Percentiles rank a stretch among this genome's conserved stretches.
Conservation (phyloP, 768 basidiomycete species). For the Trametes gibbosa region DNA sequence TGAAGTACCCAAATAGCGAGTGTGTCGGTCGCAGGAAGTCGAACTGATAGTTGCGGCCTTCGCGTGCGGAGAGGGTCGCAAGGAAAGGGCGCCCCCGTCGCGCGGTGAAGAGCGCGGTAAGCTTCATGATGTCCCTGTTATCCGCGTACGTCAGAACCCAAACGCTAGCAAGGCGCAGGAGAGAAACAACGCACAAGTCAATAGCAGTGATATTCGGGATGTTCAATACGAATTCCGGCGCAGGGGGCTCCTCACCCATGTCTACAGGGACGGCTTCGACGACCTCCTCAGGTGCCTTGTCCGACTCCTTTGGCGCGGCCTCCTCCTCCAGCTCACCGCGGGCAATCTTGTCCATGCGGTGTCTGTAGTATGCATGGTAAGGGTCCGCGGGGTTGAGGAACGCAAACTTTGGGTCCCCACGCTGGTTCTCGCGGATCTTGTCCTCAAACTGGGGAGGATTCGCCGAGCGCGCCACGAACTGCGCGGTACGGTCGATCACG, state of each 20-base stretch:
- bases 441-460: conserved; percentile 93
- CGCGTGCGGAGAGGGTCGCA: conserved; percentile 76
- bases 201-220: conserved; percentile 84
- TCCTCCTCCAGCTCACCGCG: conserved; percentile 76
- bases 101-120: conserved; percentile 95
- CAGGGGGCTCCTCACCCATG: conserved; percentile 72
- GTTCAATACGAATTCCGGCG: conserved; percentile 79
- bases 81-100: conserved; percentile 87
- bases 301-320: conserved; percentile 43
- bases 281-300: conserved; percentile 21
- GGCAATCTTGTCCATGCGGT: conserved; percentile 81
- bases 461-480: conserved; percentile 88
- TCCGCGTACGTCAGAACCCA: neutral
- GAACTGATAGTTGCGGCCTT: conserved; percentile 96
- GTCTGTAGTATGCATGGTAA: conserved; percentile 97
- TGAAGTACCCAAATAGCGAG: conserved; percentile 95
- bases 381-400: conserved; percentile 97
- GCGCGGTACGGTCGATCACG: conserved; percentile 94
- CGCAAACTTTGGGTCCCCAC: conserved; percentile 96
- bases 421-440: conserved; percentile 95
- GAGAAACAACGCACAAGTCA: conserved; percentile 68
- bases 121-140: conserved; percentile 86
- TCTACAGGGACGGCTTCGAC: conserved; percentile 51
- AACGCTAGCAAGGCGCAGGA: neutral
- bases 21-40: conserved; percentile 96